Conservation (phyloP, 2,329 filamentous ascomycete species). For the Penicillium sp. region DNA sequence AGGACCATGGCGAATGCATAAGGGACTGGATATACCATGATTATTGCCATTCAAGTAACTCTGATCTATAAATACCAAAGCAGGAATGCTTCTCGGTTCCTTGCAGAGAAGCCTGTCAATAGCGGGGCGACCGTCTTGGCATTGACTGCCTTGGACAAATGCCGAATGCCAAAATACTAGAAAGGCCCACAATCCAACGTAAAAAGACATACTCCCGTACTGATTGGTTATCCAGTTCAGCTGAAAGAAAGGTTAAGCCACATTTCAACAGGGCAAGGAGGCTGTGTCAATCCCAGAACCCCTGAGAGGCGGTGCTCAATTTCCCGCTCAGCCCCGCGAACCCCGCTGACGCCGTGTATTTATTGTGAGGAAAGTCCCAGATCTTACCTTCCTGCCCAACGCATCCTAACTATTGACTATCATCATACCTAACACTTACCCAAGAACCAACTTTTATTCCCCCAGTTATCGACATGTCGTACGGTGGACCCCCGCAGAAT, state of each 20-base stretch:
- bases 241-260: conserved; percentile 2
- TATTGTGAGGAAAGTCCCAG: conserved; percentile 2
- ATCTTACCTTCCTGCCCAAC: not conserved
- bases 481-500: conserved; percentile 17
- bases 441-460: not conserved
- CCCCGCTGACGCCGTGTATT: conserved; percentile 7
- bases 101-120: not conserved
- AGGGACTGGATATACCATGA: not conserved
- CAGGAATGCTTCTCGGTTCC: conserved; percentile 1
- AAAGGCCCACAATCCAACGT: not conserved
- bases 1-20: not conserved
- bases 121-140: conserved; percentile 1
- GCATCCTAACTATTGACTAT: not conserved
- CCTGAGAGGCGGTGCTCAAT: conserved; percentile 13
- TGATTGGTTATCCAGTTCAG: not conserved
- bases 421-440: not conserved
- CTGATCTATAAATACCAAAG: not conserved
- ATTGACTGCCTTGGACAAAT: not conserved
- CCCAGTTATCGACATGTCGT: conserved; percentile 13
- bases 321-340: conserved; percentile 12
- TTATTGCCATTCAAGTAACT: not conserved
- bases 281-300: conserved; percentile 8
- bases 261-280: conserved; percentile 4
- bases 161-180: not conserved
- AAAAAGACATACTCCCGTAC: not conserved